These are phyloP conservation scores for Chrysanthemum lavandulifolium DNA, from an alignment of 129 eudicot genomes.

Conservation along the genomic window DNA sequence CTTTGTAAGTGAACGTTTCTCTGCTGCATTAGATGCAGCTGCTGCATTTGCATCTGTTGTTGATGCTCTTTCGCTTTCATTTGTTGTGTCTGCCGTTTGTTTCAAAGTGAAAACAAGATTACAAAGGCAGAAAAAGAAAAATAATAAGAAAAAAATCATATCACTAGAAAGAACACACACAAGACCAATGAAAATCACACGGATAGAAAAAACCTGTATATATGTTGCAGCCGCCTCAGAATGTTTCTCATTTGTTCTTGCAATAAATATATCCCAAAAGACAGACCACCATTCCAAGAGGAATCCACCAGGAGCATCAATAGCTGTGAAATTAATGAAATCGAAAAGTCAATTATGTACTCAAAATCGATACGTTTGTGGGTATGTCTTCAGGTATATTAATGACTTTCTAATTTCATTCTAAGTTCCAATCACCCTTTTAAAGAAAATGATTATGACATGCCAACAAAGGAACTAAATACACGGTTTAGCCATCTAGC, in stretches of 20 bases:
- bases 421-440: background rate
- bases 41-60: conserved; percentile 85
- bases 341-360: background rate
- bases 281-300: conserved; percentile 99
- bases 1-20: conserved; percentile 78
- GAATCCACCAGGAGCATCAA: conserved; percentile 99
- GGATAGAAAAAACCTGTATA: conserved; percentile 57
- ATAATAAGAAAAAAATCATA: background rate
- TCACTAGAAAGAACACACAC: background rate
- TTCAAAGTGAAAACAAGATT: background rate
- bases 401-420: background rate
- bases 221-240: conserved; percentile 96
- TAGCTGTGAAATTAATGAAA: conserved; percentile 46
- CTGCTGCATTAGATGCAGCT: conserved; percentile 84
- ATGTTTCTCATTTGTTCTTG: conserved; percentile 96
- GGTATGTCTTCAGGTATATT: background rate
- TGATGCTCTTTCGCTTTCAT: conserved; percentile 79
- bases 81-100: conserved; percentile 59
- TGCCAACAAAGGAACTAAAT: background rate
- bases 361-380: background rate
- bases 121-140: background rate
- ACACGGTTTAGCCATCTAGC: background rate
- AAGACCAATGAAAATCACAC: background rate
- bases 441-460: background rate
- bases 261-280: conserved; percentile 95